These are phyloP conservation scores for Emericellopsis cladophorae DNA, from an alignment of 2,329 filamentous ascomycete species.

Conservation along the genomic window DNA sequence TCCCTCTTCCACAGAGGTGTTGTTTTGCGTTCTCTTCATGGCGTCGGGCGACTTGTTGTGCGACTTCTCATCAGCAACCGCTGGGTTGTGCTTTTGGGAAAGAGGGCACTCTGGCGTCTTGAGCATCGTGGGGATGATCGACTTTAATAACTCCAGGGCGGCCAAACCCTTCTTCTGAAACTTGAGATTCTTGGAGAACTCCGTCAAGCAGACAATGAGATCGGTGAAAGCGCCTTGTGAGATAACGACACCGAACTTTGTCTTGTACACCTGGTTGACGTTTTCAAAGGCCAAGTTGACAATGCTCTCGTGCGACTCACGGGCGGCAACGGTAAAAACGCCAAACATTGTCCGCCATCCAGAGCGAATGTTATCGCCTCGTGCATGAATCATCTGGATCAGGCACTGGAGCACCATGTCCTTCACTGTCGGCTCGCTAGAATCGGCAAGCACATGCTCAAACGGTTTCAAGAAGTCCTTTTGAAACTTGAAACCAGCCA, in stretches of 20 bases:
- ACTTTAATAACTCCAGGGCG: constrained; percentile 89
- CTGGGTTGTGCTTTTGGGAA: constrained; percentile 43
- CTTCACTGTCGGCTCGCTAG: constrained; percentile 82
- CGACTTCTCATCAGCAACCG: constrained; percentile 27
- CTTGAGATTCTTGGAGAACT: constrained; percentile 96
- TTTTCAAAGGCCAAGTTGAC: constrained; percentile 96
- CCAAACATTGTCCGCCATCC: constrained; percentile 99
- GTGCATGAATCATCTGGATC: constrained; percentile 97
- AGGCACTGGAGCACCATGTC: constrained; percentile 94
- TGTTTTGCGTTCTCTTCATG: constrained; percentile 44
- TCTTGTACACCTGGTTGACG: constrained; percentile 89
- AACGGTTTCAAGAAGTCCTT: constrained; percentile 99
- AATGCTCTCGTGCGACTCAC: constrained; percentile 87
- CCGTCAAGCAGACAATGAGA: constrained; percentile 87
- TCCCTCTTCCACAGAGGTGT: constrained; percentile 87
- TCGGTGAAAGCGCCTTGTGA: constrained; percentile 95
- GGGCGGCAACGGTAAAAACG: constrained; percentile 89
- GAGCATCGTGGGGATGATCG: constrained; percentile 87
- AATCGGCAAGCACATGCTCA: constrained; percentile 93
- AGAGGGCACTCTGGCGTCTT: constrained; percentile 91
- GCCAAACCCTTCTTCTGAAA: constrained; percentile 98
- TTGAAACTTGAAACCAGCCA: constrained; percentile 98
- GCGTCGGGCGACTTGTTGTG: constrained; percentile 28
- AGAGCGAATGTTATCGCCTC: constrained; percentile 91
- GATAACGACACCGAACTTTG: constrained; percentile 89